Evolutionary conservation across 1,284 basidiomycete genomes (phyloP), one percentile per base, ranked within the genome.

Genomic region (Ganoderma leucocontextum): DNA sequence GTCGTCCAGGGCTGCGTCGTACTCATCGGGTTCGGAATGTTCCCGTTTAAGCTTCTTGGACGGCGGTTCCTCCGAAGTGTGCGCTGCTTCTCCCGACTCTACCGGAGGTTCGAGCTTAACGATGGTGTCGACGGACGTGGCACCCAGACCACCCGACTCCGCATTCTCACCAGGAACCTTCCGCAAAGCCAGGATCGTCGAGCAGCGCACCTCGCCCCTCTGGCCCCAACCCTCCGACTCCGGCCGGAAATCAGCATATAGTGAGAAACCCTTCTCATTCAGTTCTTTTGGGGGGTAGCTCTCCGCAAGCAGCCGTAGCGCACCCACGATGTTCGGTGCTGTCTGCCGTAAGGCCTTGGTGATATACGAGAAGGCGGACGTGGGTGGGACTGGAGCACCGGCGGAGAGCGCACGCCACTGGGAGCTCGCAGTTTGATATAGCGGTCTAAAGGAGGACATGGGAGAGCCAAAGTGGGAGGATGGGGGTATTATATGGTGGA

Each of bases 341-440:
- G 90, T 92, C 77, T 95, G 92, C 65, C 89, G 86, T 74, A 97
- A 89, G 2, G 93, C 85, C 25, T 89, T 88, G n/a, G 90, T 89
- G 70, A 97, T 91, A 79, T 97, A 98, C 0, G 88, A 85, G 76
- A 91, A 96, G 2, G 95, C 93, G 62, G 86, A 81, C 57, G 87
- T 85, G 0, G 97, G 96, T 59, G 87, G 83, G 10, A 91, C 89
- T 7, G 95, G 92, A 15, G 86, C 84, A 17, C 91, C 91, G 57
- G 90, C 86, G 17, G 89, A 86, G 41, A 99, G 88, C 0, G 94
- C 97, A 33, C 95, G 89, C 92, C 96, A 98, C 35, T 75, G 71
- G 70, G 71, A 82, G 39, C 85, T 78, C 73, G 87, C 90, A 44
- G 86, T 92, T 75, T 87, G 90, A 80, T 90, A 95, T 13, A 99